Percentiles rank a stretch among this genome's conserved stretches.
Evolutionary conservation across 2,329 filamentous ascomycete genomes (phyloP).

Genomic region (Colletotrichum sp.): DNA sequence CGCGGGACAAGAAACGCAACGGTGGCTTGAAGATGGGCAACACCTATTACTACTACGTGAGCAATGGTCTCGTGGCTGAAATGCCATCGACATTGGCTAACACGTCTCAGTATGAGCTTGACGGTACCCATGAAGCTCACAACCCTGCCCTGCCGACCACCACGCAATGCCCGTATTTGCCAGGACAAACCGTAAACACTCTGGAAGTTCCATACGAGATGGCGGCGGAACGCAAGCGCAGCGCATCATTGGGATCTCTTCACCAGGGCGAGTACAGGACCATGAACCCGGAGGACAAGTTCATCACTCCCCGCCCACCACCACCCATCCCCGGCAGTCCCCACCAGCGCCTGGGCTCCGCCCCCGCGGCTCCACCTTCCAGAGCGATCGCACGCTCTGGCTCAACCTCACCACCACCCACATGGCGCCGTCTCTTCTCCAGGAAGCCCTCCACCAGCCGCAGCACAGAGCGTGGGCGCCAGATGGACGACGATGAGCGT

Average conservation of each 20-base stretch:
- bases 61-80: conserved; percentile 34
- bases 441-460: conserved; percentile 39
- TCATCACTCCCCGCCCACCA: conserved; percentile 65
- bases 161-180: conserved; percentile 81
- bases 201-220: conserved; percentile 80
- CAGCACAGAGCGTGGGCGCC: conserved; percentile 37
- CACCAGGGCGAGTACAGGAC: conserved; percentile 68
- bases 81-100: background rate
- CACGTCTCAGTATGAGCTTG: conserved; percentile 74
- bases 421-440: conserved; percentile 58
- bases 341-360: conserved; percentile 35
- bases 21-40: conserved; percentile 91
- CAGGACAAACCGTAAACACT: conserved; percentile 86
- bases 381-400: conserved; percentile 37
- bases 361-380: conserved; percentile 31
- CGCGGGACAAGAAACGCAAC: conserved; percentile 61
- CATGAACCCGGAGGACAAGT: conserved; percentile 80
- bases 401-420: conserved; percentile 53
- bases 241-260: conserved; percentile 69
- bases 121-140: conserved; percentile 78
- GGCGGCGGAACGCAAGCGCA: conserved; percentile 60
- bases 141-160: conserved; percentile 77
- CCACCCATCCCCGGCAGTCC: conserved; percentile 45
- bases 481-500: conserved; percentile 30
- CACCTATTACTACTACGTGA: conserved; percentile 94